Evolutionary conservation across 2,329 filamentous ascomycete genomes (phyloP), one percentile per base, ranked within the genome.

Genomic region (Aspergillus neoniger): DNA sequence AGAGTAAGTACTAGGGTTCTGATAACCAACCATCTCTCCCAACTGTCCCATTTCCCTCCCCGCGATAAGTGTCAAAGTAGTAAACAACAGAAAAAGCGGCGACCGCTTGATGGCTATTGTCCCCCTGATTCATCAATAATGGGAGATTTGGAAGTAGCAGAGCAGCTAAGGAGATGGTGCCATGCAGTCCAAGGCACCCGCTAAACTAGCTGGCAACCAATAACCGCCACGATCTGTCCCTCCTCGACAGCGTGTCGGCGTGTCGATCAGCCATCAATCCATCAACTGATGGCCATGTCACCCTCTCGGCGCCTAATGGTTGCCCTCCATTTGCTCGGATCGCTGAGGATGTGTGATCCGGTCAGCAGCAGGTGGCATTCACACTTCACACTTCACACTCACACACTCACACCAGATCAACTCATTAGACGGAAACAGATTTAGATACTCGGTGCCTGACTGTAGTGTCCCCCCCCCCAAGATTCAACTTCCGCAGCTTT

Each of bases 241-340:
- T 61, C 61, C 28, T 47, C 10, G 57, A 55, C 63, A 65, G 55
- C 61, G 58, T 64, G 60, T 65, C 61, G 48, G 61, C 60, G 57
- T 58, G 61, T 63, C 50, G 61, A 65, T 60, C 63, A 44, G 58
- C 59, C 44, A 57, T 59, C 57, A 55, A 36, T 14, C 30, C 30
- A 10, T 59, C 30, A 51, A 43, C 30, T 14, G 28, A 36, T 32
- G 36, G 57, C 50, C 59, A 59, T 59, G 39, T 63, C 59, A 61
- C 61, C 63, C 43, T 47, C 19, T 57, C 50, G 55, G 69, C 69
- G 69, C 69, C 62, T 70, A 70, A 67, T 56, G 61, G 64, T 53
- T 53, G 41, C 44, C 38, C 57, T 44, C 38, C 58, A 68, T 64
- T 68, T 67, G 63, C 55, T 62, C 44, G 57, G 49, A 47, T 51